These are phyloP conservation scores for Thermoascus crustaceus DNA, from an alignment of 2,329 filamentous ascomycete species.

Conservation along the genomic window DNA sequence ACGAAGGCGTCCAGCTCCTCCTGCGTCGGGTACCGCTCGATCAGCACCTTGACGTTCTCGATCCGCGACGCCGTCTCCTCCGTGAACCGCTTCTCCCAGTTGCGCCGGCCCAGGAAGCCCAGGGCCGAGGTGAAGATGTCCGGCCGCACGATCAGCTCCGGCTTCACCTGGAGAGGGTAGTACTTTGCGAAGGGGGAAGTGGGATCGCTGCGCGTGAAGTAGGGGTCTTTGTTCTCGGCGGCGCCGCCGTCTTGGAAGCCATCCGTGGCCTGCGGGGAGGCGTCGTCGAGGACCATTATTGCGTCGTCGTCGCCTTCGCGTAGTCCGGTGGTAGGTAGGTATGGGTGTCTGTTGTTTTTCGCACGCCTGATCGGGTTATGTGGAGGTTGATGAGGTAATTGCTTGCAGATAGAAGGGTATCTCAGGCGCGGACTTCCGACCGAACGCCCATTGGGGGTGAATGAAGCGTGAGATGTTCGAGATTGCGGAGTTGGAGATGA, in stretches of 20 bases:
- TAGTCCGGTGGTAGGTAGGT: background rate
- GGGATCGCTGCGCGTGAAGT: background rate
- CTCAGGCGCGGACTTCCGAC: no score
- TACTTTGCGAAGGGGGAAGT: constrained; percentile 11
- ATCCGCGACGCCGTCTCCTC: constrained; percentile 11
- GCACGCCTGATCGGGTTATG: no score
- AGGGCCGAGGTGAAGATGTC: constrained; percentile 20
- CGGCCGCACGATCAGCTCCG: constrained; percentile 17
- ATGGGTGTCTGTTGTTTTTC: no score
- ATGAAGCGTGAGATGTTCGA: constrained; percentile 1
- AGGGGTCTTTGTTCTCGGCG: constrained; percentile 2
- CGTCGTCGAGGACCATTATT: constrained; percentile 20
- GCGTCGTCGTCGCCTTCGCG: no score
- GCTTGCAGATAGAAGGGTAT: no score
- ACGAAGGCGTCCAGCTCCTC: constrained; percentile 27
- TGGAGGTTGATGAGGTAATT: no score
- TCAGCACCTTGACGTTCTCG: constrained; percentile 14
- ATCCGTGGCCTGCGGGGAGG: constrained; percentile 14
- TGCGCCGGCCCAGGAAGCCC: constrained; percentile 16
- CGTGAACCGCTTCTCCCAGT: constrained; percentile 13
- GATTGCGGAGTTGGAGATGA: background rate
- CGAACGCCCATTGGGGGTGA: background rate
- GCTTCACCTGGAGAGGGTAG: constrained; percentile 14
- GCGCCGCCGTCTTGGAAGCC: constrained; percentile 1
- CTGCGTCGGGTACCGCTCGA: constrained; percentile 23